A percentile compares a stretch with the other conserved stretches of the same genome.
Conservation (phyloP, 345 rosid species). For the Hypericum perforatum region DNA sequence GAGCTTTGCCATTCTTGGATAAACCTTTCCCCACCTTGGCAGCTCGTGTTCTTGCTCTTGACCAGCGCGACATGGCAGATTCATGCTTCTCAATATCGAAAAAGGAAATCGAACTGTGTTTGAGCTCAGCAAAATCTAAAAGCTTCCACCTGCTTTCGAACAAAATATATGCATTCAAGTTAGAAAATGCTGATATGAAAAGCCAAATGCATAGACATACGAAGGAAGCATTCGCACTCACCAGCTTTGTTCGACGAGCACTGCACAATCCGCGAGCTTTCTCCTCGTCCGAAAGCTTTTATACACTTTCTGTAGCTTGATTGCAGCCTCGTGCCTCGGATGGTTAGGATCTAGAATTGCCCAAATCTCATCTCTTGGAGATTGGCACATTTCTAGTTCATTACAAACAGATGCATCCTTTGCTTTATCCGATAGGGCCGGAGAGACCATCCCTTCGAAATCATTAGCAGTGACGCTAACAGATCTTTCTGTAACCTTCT, state of each 20-base stretch:
- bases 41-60: slow-evolving; percentile 87
- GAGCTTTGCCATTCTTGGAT: slow-evolving; percentile 78
- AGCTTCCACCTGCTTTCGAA: slow-evolving; percentile 66
- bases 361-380: slow-evolving; percentile 16
- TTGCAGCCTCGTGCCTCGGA: slow-evolving; percentile 75
- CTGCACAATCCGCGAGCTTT: slow-evolving; percentile 93
- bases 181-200: neutral
- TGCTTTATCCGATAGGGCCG: slow-evolving; percentile 16
- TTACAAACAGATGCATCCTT: slow-evolving; percentile 4
- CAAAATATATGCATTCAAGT: slow-evolving; percentile 11
- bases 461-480: slow-evolving; percentile 64
- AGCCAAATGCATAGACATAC: neutral
- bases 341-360: slow-evolving; percentile 35
- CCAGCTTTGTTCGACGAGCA: slow-evolving; percentile 89
- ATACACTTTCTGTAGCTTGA: slow-evolving; percentile 80
- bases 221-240: slow-evolving; percentile 13
- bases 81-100: slow-evolving; percentile 86
- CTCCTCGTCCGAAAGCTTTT: slow-evolving; percentile 91
- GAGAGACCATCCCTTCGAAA: slow-evolving; percentile 40
- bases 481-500: slow-evolving; percentile 64
- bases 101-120: slow-evolving; percentile 79
- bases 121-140: slow-evolving; percentile 77
- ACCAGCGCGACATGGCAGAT: slow-evolving; percentile 92
- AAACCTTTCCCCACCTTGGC: slow-evolving; percentile 98
- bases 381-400: slow-evolving; percentile 8